Percentiles rank a stretch among this genome's conserved stretches.
These are phyloP conservation scores for Hippophae rhamnoides DNA, from an alignment of 306 rosid genomes.

Conservation along the genomic window DNA sequence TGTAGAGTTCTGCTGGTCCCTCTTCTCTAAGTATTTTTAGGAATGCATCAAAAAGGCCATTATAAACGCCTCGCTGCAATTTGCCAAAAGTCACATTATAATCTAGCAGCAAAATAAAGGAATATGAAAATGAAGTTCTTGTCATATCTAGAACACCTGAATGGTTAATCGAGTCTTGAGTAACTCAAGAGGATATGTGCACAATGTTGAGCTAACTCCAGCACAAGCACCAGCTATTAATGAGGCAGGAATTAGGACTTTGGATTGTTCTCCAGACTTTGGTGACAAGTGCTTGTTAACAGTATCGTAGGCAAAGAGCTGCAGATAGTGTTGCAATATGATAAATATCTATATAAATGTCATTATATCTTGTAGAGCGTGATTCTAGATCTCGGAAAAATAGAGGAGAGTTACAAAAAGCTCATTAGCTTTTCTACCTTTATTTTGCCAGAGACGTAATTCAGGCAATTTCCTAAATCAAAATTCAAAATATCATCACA, in stretches of 20 bases:
- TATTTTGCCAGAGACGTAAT: no score
- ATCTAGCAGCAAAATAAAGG: neutral
- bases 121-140: slow-evolving; percentile 8
- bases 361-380: no score
- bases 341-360: neutral
- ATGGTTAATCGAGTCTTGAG: slow-evolving; percentile 87
- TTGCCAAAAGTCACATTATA: neutral
- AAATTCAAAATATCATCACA: no score
- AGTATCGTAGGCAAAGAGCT: slow-evolving; percentile 92
- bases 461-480: no score
- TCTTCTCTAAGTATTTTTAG: slow-evolving; percentile 67
- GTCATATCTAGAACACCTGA: slow-evolving; percentile 42
- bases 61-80: slow-evolving; percentile 73
- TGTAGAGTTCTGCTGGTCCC: slow-evolving; percentile 79
- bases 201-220: slow-evolving; percentile 86
- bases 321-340: slow-evolving; percentile 33
- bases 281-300: slow-evolving; percentile 71
- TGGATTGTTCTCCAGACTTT: slow-evolving; percentile 66
- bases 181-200: slow-evolving; percentile 87
- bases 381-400: no score
- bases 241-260: slow-evolving; percentile 72
- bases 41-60: slow-evolving; percentile 75
- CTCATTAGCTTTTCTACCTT: no score
- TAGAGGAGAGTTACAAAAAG: no score
- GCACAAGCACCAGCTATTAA: slow-evolving; percentile 96